Evolutionary conservation across 257 asterid species (phyloP), one percentile per base, ranked within the genome.

Genomic region (Jacaranda mimosifolia): DNA sequence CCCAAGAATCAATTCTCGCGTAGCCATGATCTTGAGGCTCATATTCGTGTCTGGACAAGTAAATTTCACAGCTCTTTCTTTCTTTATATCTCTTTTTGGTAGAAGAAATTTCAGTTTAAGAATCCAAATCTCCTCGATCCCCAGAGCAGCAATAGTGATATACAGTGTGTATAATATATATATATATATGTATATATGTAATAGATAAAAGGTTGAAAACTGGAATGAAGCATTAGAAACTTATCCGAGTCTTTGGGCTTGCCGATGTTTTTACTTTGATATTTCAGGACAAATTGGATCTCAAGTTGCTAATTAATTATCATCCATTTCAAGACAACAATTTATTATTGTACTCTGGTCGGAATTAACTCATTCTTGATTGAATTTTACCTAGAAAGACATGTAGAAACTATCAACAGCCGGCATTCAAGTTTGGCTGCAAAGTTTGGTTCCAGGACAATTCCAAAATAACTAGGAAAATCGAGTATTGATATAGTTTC

Each of bases 241-340:
- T 3, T 10, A 46, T 6, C 17, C 5, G 8, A 43, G 64, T 57
- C 86, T 65, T 89, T 80, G 91, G 82, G 11, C 59, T 73, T 83
- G 77, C 59, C 86, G 78, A 79, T 68, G 77, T 21, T 75, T 75
- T 64, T 72, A 72, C 89, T 78, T 85, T 75, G 91, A 59, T 78
- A 69, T 12, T 74, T 52, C 84, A 81, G 87, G 68, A 42, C 40
- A 73, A 42, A 8, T 21, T 42, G 26, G 62, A 32, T 66, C 35
- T 26, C 21, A 42, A 39, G 11, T 17, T 57, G 3, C 11, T 52
- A 3, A 2, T 26, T 26, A 26, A 26, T 52, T 7, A 7, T 32
- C 42, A 45, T 56, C 63, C 5, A 35, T 6, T 6, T 64, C n/a
- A 48, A 74, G 69, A 75, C 75, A 52, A 9, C 36, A 15, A 14